Evolutionary conservation across 2,329 filamentous ascomycete genomes (phyloP).

Genomic region (Macrophomina pseudophaseolina): DNA sequence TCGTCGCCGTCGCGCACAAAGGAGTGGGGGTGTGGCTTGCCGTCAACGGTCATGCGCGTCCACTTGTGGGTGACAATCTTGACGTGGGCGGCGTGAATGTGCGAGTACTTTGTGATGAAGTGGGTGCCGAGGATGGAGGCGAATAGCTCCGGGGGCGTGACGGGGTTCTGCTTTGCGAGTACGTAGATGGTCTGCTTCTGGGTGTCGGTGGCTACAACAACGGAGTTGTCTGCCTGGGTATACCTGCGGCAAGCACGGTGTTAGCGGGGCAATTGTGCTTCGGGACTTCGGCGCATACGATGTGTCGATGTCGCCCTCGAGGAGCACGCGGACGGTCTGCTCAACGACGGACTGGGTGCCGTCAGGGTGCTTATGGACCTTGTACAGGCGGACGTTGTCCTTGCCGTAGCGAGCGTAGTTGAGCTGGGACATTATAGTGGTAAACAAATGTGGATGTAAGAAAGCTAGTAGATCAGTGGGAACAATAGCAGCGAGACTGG

Average conservation of each 20-base stretch:
- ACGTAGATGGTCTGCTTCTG: slow-evolving; percentile 95
- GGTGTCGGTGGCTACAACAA: slow-evolving; percentile 93
- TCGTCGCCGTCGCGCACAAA: slow-evolving; percentile 91
- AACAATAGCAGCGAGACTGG: slow-evolving; percentile 10
- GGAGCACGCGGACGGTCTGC: slow-evolving; percentile 90
- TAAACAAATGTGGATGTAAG: neutral
- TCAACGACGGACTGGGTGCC: slow-evolving; percentile 86
- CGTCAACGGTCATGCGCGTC: slow-evolving; percentile 86
- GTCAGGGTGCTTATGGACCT: slow-evolving; percentile 82
- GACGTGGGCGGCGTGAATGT: slow-evolving; percentile 86
- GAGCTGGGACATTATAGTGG: slow-evolving; percentile 50
- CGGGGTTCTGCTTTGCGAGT: slow-evolving; percentile 89
- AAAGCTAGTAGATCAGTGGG: neutral
- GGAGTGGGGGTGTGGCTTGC: slow-evolving; percentile 90
- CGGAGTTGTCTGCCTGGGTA: slow-evolving; percentile 90
- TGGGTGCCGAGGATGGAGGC: slow-evolving; percentile 83
- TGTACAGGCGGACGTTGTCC: slow-evolving; percentile 98
- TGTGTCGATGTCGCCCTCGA: slow-evolving; percentile 89
- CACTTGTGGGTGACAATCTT: slow-evolving; percentile 85
- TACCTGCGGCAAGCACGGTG: slow-evolving; percentile 63
- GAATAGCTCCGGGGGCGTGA: slow-evolving; percentile 92
- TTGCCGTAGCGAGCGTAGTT: slow-evolving; percentile 78
- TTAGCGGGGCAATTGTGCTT: neutral
- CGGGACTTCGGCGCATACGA: slow-evolving; percentile 57
- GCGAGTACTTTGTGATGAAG: slow-evolving; percentile 84